Evolutionary conservation across 2,329 filamentous ascomycete species (phyloP).

Genomic region (Aureobasidium sp.): DNA sequence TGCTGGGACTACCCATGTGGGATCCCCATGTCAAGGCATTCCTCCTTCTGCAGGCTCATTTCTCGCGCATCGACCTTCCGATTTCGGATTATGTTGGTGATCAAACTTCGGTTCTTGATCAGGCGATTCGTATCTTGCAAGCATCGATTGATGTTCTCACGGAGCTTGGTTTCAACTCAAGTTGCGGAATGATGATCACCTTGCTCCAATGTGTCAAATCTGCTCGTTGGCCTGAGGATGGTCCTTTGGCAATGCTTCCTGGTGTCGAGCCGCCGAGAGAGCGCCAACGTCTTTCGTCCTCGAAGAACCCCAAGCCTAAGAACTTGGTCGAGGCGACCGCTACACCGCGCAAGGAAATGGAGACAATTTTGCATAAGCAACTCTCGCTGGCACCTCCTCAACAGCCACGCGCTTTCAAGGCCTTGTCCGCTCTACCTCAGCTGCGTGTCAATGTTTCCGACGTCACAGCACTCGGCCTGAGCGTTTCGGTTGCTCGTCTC

Average conservation of each 20-base stretch:
- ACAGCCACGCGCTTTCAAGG: constrained; percentile 47
- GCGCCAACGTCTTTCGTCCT: constrained; percentile 33
- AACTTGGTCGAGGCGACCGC: constrained; percentile 33
- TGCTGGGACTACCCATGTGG: constrained; percentile 74
- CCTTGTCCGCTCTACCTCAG: constrained; percentile 59
- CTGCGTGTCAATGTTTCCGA: constrained; percentile 54
- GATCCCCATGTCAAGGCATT: constrained; percentile 97
- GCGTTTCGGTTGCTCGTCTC: constrained; percentile 54
- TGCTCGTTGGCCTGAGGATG: constrained; percentile 81
- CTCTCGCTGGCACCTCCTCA: constrained; percentile 42
- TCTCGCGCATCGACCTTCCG: constrained; percentile 84
- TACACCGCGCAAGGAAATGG: constrained; percentile 23
- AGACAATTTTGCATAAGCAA: constrained; percentile 36
- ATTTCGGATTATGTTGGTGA: constrained; percentile 97
- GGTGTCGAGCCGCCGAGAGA: constrained; percentile 47
- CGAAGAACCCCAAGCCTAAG: constrained; percentile 21
- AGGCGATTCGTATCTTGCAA: constrained; percentile 94
- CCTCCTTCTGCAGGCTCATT: constrained; percentile 86
- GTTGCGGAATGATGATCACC: constrained; percentile 70
- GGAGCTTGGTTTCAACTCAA: constrained; percentile 74
- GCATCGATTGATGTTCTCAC: constrained; percentile 89
- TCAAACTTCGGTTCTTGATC: constrained; percentile 78
- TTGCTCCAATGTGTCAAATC: constrained; percentile 89
- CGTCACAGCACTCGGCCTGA: constrained; percentile 55
- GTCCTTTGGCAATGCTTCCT: constrained; percentile 70